Percentiles rank a stretch among this genome's conserved stretches.
These are phyloP conservation scores for Pichia norvegensis DNA, from an alignment of 1,139 yeast genomes.

Conservation along the genomic window DNA sequence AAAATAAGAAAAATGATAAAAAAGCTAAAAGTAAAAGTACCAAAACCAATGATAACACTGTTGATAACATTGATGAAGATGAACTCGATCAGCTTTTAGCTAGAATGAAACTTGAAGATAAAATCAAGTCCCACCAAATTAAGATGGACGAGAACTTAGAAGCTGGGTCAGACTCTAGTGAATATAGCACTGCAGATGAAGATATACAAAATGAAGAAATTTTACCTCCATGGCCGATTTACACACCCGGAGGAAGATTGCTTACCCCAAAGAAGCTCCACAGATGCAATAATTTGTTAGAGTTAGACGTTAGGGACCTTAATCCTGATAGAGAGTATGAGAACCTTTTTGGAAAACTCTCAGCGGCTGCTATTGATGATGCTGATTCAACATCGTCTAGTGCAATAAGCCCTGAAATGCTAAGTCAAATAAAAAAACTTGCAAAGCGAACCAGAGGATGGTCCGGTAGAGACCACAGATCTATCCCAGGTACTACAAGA, in stretches of 20 bases:
- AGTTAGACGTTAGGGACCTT: slow-evolving; percentile 46
- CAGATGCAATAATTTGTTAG: slow-evolving; percentile 35
- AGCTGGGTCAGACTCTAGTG: slow-evolving; percentile 14
- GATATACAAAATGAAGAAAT: slow-evolving; percentile 19
- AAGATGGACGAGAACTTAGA: slow-evolving; percentile 14
- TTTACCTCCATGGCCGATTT: slow-evolving; percentile 27
- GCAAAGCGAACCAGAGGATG: slow-evolving; percentile 66
- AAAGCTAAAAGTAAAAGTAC: slow-evolving; percentile 17
- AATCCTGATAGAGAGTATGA: slow-evolving; percentile 79
- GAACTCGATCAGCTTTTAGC: slow-evolving; percentile 17
- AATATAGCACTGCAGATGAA: slow-evolving; percentile 16
- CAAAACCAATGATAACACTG: background rate
- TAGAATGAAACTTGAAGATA: slow-evolving; percentile 12
- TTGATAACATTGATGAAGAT: slow-evolving; percentile 19
- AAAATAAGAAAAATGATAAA: slow-evolving; percentile 11
- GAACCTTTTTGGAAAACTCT: slow-evolving; percentile 64
- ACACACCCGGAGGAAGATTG: slow-evolving; percentile 36
- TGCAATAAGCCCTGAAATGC: slow-evolving; percentile 57
- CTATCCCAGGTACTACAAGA: slow-evolving; percentile 66
- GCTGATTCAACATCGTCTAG: slow-evolving; percentile 58
- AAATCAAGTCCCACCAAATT: background rate
- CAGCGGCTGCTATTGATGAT: slow-evolving; percentile 61
- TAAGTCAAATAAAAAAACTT: slow-evolving; percentile 54
- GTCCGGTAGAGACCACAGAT: slow-evolving; percentile 72
- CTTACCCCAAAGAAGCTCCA: slow-evolving; percentile 39